Evolutionary conservation across 2,329 filamentous ascomycete species (phyloP), one percentile per base, ranked within the genome.

Genomic region (Dactylellina leptospora): DNA sequence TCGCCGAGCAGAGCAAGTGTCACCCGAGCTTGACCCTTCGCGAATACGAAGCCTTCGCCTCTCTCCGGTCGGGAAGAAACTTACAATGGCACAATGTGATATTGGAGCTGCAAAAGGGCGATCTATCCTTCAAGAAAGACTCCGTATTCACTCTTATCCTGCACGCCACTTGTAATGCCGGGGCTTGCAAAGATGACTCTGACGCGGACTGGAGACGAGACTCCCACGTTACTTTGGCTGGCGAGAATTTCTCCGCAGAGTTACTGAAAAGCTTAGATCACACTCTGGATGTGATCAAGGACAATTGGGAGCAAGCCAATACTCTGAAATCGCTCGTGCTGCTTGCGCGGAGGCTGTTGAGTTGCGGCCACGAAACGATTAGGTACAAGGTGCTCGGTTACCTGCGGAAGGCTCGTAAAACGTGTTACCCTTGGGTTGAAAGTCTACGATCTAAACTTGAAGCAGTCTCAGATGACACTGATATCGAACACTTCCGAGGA

Each of bases 51-150:
- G 79, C 82, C 0, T 81, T 88, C 16, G 79, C 80, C 0, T 76
- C 81, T 0, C 74, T 88, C 1, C 80, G 83, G 0, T 76, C 83
- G 0, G 85, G 85, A 0, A 63, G 80, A 6, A 75, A 77, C 0
- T 78, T 87, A 4, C 84, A 86, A 48, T 88, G 85, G 83, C 76
- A 80, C 11, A 88, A 87, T 59, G 82, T 89, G 1, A 76, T 87
- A 0, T 74, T 80, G 0, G 83, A 88, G 74, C 76, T 89, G 2
- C 76, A 78, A 0, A 78, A 80, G 0, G 82, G 83, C 0, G 79
- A 79, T 1, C 53, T 89, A 0, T 82, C 86, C 38, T 83, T 86
- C 40, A 83, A 82, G 5, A 83, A 83, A 40, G 68, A 78, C 0
- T 83, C 85, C 25, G 83, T 84, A 0, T 78, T 78, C 3, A 73